Evolutionary conservation across 805 yeast genomes (phyloP).

Genomic region (Kuraishia hungarica): DNA sequence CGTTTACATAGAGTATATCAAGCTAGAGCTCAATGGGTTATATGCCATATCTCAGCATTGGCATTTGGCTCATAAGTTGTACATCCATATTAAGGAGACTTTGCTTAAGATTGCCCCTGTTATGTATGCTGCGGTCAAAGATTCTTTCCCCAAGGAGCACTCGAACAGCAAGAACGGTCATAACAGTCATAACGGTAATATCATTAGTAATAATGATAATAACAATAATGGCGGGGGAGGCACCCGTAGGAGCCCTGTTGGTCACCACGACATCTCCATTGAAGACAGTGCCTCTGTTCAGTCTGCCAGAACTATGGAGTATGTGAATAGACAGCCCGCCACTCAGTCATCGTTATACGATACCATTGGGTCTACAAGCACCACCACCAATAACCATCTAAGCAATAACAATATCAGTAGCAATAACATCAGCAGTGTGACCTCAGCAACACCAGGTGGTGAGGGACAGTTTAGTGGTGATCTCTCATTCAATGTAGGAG

Average conservation of each 20-base stretch:
- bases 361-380: background rate
- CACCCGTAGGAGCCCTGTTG: background rate
- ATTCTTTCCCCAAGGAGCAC: constrained; percentile 16
- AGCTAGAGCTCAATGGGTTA: constrained; percentile 38
- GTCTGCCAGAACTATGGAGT: background rate
- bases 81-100: constrained; percentile 37
- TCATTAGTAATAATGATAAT: too few species aligned
- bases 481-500: background rate
- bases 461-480: background rate
- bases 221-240: too few species aligned
- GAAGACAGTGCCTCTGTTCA: background rate
- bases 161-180: background rate
- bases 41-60: constrained; percentile 43
- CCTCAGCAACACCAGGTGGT: background rate
- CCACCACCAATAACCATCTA: background rate
- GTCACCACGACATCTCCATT: background rate
- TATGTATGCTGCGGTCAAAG: constrained; percentile 27
- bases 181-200: background rate
- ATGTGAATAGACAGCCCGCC: background rate
- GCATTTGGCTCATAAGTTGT: constrained; percentile 38
- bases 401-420: too few species aligned
- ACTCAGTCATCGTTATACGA: background rate
- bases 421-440: too few species aligned
- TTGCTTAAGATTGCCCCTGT: constrained; percentile 32
- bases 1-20: constrained; percentile 38